phyloP scores from a whole-genome alignment of 768 basidiomycete species.

The Kwoniella dendrophila region DNA sequence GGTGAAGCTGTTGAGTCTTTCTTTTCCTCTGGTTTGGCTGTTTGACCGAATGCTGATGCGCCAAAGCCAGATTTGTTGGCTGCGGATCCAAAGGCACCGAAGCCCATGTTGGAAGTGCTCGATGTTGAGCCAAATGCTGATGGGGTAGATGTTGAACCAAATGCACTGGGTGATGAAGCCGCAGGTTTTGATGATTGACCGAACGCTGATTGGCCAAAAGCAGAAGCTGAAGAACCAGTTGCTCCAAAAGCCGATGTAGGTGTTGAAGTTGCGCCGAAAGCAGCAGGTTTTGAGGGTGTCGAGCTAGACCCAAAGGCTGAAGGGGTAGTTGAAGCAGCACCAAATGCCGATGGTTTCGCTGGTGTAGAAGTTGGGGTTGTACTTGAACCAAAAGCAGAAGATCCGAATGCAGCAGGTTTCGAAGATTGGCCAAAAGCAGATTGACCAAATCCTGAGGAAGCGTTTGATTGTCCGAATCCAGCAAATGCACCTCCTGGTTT shows the following conservation, averaged over 20 bases:
- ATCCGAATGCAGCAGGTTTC: constrained; percentile 19
- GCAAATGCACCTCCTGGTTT: neutral
- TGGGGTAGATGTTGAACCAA: constrained; percentile 12
- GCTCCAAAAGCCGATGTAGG: constrained; percentile 31
- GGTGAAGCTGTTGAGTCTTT: constrained; percentile 8
- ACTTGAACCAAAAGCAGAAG: constrained; percentile 11
- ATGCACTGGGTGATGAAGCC: constrained; percentile 18
- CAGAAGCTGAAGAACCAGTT: constrained; percentile 7
- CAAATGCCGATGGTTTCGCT: constrained; percentile 20
- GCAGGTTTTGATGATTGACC: constrained; percentile 29
- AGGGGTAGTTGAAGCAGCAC: constrained; percentile 50
- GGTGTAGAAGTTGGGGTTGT: neutral
- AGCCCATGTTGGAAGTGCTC: constrained; percentile 9
- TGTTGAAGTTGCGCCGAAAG: constrained; percentile 28
- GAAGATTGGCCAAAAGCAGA: constrained; percentile 34
- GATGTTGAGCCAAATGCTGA: constrained; percentile 54
- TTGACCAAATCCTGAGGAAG: constrained; percentile 15
- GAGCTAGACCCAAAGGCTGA: constrained; percentile 37
- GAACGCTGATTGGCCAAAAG: constrained; percentile 28
- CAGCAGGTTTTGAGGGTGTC: constrained; percentile 22
- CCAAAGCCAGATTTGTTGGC: constrained; percentile 27
- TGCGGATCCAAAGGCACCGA: constrained; percentile 16
- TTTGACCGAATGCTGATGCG: constrained; percentile 38
- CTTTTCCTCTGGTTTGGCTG: constrained; percentile 14
- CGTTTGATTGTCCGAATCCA: neutral